Percentiles rank a stretch among this genome's conserved stretches.
Conservation (phyloP, 495 filamentous ascomycete species). For the Durotheca rogersii region DNA sequence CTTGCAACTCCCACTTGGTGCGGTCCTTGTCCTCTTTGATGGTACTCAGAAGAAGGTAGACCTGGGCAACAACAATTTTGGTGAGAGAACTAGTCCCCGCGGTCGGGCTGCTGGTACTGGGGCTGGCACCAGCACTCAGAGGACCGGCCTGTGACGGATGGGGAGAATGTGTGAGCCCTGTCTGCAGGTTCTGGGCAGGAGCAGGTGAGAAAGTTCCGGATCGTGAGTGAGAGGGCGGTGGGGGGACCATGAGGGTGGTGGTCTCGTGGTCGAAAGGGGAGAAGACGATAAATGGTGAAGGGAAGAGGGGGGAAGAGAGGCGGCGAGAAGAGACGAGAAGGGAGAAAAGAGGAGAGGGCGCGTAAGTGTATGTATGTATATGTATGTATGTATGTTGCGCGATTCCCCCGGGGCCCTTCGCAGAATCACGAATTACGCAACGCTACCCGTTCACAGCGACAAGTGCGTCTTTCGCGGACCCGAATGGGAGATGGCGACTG, state of each 20-base stretch:
- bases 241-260: constrained; percentile 41
- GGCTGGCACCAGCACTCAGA: constrained; percentile 57
- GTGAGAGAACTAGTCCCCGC: constrained; percentile 62
- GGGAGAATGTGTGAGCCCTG: constrained; percentile 50
- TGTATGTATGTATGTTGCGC: too few relatives aligned
- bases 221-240: constrained; percentile 40
- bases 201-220: constrained; percentile 58
- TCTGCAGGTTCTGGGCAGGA: constrained; percentile 52
- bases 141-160: constrained; percentile 55
- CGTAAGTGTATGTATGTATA: too few relatives aligned
- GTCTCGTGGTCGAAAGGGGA: constrained; percentile 28
- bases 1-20: constrained; percentile 90
- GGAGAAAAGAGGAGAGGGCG: too few relatives aligned
- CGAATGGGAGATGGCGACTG: background rate
- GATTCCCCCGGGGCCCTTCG: constrained; percentile 35
- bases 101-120: constrained; percentile 69
- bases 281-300: too few relatives aligned
- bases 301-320: background rate
- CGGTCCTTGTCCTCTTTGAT: constrained; percentile 90
- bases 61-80: constrained; percentile 91
- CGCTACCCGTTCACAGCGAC: constrained; percentile 15
- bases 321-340: constrained; percentile 20
- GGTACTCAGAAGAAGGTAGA: constrained; percentile 88
- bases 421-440: constrained; percentile 28
- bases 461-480: constrained; percentile 8